Percentiles rank a stretch among this genome's conserved stretches.
phyloP scores from a whole-genome alignment of 1,284 basidiomycete genomes.

The Hemileia vastatrix region DNA sequence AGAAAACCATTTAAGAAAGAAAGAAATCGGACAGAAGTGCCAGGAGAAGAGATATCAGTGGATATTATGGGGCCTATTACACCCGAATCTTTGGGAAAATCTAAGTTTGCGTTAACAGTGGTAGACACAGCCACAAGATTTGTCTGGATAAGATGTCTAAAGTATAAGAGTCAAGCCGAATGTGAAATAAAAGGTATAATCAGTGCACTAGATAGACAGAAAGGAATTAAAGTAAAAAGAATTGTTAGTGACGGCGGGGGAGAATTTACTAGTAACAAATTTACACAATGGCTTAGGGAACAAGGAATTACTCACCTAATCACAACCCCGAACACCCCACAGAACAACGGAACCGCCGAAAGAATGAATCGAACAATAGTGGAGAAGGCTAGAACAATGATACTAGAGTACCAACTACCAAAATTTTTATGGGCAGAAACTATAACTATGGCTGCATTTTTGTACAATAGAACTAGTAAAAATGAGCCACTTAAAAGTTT shows the following conservation, averaged over 20 bases:
- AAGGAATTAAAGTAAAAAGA: neutral
- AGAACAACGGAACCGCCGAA: conserved; percentile 1
- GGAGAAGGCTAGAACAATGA: neutral
- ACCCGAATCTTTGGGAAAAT: conserved; percentile 11
- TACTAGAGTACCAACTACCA: neutral
- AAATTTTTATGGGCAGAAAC: neutral
- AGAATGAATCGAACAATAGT: neutral
- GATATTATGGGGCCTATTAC: conserved; percentile 11
- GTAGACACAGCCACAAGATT: neutral
- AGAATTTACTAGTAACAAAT: neutral
- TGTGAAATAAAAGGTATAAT: neutral
- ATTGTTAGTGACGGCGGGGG: conserved; percentile 1
- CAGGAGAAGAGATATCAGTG: conserved; percentile 7
- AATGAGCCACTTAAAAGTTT: too few relatives aligned
- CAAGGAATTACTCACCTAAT: neutral
- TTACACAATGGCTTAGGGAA: neutral
- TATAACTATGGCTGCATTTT: neutral
- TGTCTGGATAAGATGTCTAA: neutral
- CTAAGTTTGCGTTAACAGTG: conserved; percentile 2
- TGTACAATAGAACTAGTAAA: neutral
- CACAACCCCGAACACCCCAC: neutral
- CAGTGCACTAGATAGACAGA: neutral
- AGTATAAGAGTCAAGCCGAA: neutral
- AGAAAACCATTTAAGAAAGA: conserved; percentile 5
- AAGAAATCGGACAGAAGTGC: neutral